Conservation (phyloP, 2,329 filamentous ascomycete genomes). For the Lecanicillium sp. region DNA sequence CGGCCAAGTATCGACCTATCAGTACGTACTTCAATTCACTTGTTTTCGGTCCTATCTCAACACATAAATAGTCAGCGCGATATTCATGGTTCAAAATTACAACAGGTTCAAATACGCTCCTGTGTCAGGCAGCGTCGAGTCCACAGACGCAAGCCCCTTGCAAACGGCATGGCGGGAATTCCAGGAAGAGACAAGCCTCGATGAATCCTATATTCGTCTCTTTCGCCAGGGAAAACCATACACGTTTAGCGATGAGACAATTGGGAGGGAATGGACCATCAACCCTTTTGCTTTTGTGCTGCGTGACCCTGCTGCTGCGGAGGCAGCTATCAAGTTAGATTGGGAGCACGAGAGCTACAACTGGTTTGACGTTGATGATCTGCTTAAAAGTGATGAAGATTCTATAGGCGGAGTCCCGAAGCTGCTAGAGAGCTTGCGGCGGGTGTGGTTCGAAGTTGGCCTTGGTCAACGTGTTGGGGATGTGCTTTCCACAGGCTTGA, state of each 20-base stretch:
- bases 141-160: conserved; percentile 41
- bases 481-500: conserved; percentile 37
- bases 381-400: conserved; percentile 34
- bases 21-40: no score
- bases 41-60: no score
- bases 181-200: conserved; percentile 51
- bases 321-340: conserved; percentile 43
- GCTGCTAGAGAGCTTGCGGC: conserved; percentile 46
- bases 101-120: conserved; percentile 52
- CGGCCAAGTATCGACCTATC: conserved; percentile 50
- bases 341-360: conserved; percentile 54
- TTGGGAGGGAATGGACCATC: conserved; percentile 52
- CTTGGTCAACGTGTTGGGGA: conserved; percentile 35
- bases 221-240: conserved; percentile 52
- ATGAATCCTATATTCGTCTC: conserved; percentile 34
- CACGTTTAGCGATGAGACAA: conserved; percentile 41
- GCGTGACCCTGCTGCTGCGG: conserved; percentile 24
- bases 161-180: conserved; percentile 55
- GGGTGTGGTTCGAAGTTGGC: conserved; percentile 51
- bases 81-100: no score
- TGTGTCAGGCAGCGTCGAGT: conserved; percentile 53
- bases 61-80: no score
- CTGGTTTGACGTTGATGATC: conserved; percentile 46
- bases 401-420: conserved; percentile 46
- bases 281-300: conserved; percentile 54